Percentiles rank a stretch among this genome's conserved stretches.
These are phyloP conservation scores for Penicillium sp. DNA, from an alignment of 2,329 filamentous ascomycete species.

Conservation along the genomic window DNA sequence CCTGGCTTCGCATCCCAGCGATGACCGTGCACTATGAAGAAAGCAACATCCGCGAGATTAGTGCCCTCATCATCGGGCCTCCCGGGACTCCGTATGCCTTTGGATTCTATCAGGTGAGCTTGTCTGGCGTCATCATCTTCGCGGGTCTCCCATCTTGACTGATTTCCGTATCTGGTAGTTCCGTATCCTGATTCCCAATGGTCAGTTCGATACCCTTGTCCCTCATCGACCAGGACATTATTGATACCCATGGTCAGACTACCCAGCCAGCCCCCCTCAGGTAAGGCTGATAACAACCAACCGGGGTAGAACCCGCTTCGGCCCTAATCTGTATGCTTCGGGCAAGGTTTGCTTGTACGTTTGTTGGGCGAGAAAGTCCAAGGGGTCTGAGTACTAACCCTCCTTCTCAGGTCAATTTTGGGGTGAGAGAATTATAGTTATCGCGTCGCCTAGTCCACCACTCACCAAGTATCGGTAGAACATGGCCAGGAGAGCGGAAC, in stretches of 20 bases:
- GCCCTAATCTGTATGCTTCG: constrained; percentile 89
- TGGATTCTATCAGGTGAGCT: constrained; percentile 84
- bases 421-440: constrained; percentile 55
- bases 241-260: constrained; percentile 57
- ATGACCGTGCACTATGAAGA: constrained; percentile 85
- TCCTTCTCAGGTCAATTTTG: constrained; percentile 67
- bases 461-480: constrained; percentile 54
- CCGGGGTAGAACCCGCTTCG: constrained; percentile 82
- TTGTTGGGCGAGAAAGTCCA: background rate
- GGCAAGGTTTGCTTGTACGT: constrained; percentile 90
- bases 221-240: too few relatives aligned
- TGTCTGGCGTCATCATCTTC: constrained; percentile 2
- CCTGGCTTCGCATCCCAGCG: constrained; percentile 57
- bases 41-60: constrained; percentile 81
- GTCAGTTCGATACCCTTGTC: constrained; percentile 48
- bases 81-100: constrained; percentile 96
- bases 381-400: constrained; percentile 19
- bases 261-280: constrained; percentile 64
- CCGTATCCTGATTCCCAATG: constrained; percentile 69
- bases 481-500: constrained; percentile 84
- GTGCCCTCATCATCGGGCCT: constrained; percentile 84
- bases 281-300: constrained; percentile 80
- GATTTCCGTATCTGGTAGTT: constrained; percentile 58
- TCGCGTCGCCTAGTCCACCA: background rate
- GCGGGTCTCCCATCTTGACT: background rate